A percentile compares a stretch with the other conserved stretches of the same genome.
phyloP scores from a whole-genome alignment of 2,329 filamentous ascomycete genomes.

The Diaporthe sp. region DNA sequence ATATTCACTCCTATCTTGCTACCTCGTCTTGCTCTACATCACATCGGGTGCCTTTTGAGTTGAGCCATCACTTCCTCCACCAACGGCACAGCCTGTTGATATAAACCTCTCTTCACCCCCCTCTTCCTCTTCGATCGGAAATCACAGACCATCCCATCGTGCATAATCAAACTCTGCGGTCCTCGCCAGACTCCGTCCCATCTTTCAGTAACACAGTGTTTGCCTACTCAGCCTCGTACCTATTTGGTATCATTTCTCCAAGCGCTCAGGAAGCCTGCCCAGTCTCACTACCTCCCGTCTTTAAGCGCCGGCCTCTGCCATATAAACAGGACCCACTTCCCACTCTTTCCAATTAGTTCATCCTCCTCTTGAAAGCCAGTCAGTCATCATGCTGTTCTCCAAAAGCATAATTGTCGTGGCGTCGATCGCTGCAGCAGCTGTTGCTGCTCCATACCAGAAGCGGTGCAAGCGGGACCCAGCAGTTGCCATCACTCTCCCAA shows the following conservation, averaged over 20 bases:
- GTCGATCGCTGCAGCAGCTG: constrained; percentile 31
- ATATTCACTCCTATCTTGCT: constrained; percentile 27
- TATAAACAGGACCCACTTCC: constrained; percentile 26
- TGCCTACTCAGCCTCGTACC: background rate
- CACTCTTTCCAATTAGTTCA: background rate
- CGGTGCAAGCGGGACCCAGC: constrained; percentile 36
- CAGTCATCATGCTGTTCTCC: constrained; percentile 32
- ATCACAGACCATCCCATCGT: background rate
- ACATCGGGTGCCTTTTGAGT: constrained; percentile 6
- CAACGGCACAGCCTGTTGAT: constrained; percentile 7
- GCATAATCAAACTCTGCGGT: constrained; percentile 4
- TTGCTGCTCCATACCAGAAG: constrained; percentile 34
- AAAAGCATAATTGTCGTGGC: constrained; percentile 24
- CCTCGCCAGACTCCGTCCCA: background rate
- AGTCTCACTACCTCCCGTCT: background rate
- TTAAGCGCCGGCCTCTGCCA: constrained; percentile 18
- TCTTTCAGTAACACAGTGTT: background rate
- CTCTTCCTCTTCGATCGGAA: background rate
- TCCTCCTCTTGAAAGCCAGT: background rate
- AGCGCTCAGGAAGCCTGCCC: constrained; percentile 30
- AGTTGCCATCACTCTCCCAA: constrained; percentile 52
- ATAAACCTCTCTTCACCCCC: constrained; percentile 20
- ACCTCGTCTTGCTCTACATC: constrained; percentile 12
- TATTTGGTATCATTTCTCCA: constrained; percentile 9
- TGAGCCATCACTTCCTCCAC: constrained; percentile 8